phyloP scores from a whole-genome alignment of 768 basidiomycete species.

The Tephrocybe sp. region DNA sequence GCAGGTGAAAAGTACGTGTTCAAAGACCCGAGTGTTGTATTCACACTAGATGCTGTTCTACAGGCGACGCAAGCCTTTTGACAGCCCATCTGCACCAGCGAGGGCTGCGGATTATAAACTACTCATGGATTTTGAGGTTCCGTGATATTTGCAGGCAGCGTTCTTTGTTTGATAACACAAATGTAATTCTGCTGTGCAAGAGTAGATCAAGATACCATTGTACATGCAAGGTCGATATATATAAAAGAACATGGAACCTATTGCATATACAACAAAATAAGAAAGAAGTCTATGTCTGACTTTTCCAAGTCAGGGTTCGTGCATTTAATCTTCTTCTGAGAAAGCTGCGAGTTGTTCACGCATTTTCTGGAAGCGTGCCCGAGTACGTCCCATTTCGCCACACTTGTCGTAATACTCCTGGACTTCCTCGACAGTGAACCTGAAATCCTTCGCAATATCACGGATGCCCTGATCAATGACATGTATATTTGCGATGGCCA shows the following conservation, averaged over 20 bases:
- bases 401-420: slow-evolving; percentile 74
- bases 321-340: slow-evolving; percentile 23
- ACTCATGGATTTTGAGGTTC: slow-evolving; percentile 59
- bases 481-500: slow-evolving; percentile 47
- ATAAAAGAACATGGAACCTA: not conserved
- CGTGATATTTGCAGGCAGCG: slow-evolving; percentile 17
- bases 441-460: slow-evolving; percentile 65
- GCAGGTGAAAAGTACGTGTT: slow-evolving; percentile 86
- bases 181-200: not conserved
- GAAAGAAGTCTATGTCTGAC: not conserved
- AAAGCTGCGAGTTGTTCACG: slow-evolving; percentile 46
- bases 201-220: not conserved
- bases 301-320: too few relatives aligned
- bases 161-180: not conserved
- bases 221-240: not conserved
- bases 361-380: slow-evolving; percentile 65
- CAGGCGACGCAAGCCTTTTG: slow-evolving; percentile 75
- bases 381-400: slow-evolving; percentile 68
- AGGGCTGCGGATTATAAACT: slow-evolving; percentile 68
- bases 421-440: slow-evolving; percentile 76
- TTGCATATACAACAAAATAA: not conserved
- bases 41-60: slow-evolving; percentile 10
- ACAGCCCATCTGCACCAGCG: slow-evolving; percentile 78
- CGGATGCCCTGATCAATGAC: slow-evolving; percentile 63
- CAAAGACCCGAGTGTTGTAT: not conserved